These are phyloP conservation scores for Populus hybrid DNA, from an alignment of 441 rosid genomes.

Conservation along the genomic window DNA sequence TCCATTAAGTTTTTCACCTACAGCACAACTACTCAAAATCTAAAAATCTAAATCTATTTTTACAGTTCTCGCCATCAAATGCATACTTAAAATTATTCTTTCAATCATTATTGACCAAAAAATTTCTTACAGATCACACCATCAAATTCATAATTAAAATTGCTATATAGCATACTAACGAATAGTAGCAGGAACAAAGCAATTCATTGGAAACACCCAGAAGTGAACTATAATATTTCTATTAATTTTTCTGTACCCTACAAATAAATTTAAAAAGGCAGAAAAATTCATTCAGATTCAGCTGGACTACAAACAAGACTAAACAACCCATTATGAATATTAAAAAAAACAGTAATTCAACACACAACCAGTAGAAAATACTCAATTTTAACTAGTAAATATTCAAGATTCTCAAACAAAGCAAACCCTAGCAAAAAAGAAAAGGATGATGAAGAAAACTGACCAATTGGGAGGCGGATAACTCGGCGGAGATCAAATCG, in stretches of 20 bases:
- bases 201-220: neutral
- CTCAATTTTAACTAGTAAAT: neutral
- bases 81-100: too few relatives aligned
- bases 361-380: neutral
- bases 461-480: neutral
- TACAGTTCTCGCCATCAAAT: too few relatives aligned
- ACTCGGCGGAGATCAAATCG: slow-evolving; percentile 35
- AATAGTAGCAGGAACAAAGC: neutral
- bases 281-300: neutral
- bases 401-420: neutral
- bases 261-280: neutral
- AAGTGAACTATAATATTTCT: neutral
- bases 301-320: neutral
- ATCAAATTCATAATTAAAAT: too few relatives aligned
- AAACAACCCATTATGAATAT: neutral
- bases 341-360: too few relatives aligned
- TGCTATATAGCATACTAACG: neutral
- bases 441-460: slow-evolving; percentile 23
- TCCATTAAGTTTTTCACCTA: neutral
- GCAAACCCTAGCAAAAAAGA: neutral
- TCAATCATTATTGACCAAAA: too few relatives aligned
- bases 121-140: too few relatives aligned
- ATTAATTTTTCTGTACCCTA: neutral
- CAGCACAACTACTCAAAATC: neutral
- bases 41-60: neutral